phyloP scores from a whole-genome alignment of 2,329 filamentous ascomycete species.

The Curvularia sp. region DNA sequence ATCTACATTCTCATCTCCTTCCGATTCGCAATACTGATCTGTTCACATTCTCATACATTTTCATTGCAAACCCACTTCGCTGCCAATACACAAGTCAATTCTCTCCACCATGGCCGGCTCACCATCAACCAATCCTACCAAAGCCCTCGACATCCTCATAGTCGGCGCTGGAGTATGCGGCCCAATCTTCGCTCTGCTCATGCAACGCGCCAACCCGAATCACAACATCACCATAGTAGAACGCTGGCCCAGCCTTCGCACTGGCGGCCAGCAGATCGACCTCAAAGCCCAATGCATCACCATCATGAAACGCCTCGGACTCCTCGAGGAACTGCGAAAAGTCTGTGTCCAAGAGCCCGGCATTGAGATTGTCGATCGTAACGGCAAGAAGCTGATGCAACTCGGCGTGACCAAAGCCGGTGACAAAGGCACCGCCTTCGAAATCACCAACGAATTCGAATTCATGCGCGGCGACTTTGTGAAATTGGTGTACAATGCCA shows the following conservation, averaged over 20 bases:
- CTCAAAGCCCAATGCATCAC: conserved; percentile 53
- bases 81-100: neutral
- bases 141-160: conserved; percentile 38
- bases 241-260: conserved; percentile 52
- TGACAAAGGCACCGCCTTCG: conserved; percentile 37
- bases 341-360: conserved; percentile 50
- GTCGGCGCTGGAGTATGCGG: conserved; percentile 39
- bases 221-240: conserved; percentile 53
- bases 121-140: neutral
- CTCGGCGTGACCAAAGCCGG: conserved; percentile 49
- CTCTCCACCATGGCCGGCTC: neutral
- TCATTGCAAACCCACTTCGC: neutral
- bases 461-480: conserved; percentile 45
- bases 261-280: conserved; percentile 56
- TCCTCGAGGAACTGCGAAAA: conserved; percentile 45
- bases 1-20: too few relatives aligned
- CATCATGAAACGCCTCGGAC: conserved; percentile 52
- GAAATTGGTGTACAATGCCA: conserved; percentile 37
- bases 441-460: conserved; percentile 39
- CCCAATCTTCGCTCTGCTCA: conserved; percentile 58
- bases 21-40: too few relatives aligned
- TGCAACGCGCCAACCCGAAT: conserved; percentile 52
- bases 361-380: conserved; percentile 43
- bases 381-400: conserved; percentile 23
- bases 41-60: too few relatives aligned